These are phyloP conservation scores for Trifolium fragiferum DNA, from an alignment of 306 rosid genomes.

Conservation along the genomic window DNA sequence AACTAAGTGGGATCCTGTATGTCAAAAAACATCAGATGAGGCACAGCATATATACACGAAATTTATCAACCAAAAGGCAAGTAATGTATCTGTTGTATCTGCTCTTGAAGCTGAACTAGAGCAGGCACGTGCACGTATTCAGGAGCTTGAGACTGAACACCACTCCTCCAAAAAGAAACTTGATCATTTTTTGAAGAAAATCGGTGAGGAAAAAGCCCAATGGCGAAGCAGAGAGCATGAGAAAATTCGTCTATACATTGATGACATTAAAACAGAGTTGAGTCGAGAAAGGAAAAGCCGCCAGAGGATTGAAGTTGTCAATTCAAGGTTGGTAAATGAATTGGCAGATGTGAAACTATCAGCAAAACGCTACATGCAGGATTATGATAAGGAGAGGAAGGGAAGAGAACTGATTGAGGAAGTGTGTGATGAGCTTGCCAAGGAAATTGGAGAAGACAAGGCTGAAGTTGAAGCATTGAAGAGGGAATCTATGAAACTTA, in stretches of 20 bases:
- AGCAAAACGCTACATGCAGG: slow-evolving; percentile 77
- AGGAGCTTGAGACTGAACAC: slow-evolving; percentile 83
- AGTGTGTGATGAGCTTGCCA: slow-evolving; percentile 96
- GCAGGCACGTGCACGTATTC: slow-evolving; percentile 75
- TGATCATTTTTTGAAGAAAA: slow-evolving; percentile 82
- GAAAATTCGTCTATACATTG: slow-evolving; percentile 84
- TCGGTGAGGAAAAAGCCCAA: slow-evolving; percentile 76
- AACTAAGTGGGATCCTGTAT: slow-evolving; percentile 91
- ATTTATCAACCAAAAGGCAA: slow-evolving; percentile 71
- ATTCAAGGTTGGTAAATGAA: slow-evolving; percentile 88
- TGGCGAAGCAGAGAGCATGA: slow-evolving; percentile 96
- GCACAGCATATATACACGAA: slow-evolving; percentile 65
- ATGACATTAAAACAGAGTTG: slow-evolving; percentile 72
- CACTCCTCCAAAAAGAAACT: slow-evolving; percentile 82
- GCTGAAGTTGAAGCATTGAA: slow-evolving; percentile 82
- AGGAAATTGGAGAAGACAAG: slow-evolving; percentile 94
- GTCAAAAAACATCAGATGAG: slow-evolving; percentile 67
- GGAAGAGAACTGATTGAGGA: slow-evolving; percentile 78
- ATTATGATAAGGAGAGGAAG: slow-evolving; percentile 86
- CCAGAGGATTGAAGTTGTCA: slow-evolving; percentile 78
- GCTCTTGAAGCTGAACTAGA: slow-evolving; percentile 83
- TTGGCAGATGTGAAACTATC: slow-evolving; percentile 80
- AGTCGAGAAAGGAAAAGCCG: slow-evolving; percentile 84
- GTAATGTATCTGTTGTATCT: slow-evolving; percentile 70
- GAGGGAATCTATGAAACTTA: slow-evolving; percentile 73